Evolutionary conservation across 176 grass and related monocot species (phyloP).

Genomic region (Aechmea fasciata): DNA sequence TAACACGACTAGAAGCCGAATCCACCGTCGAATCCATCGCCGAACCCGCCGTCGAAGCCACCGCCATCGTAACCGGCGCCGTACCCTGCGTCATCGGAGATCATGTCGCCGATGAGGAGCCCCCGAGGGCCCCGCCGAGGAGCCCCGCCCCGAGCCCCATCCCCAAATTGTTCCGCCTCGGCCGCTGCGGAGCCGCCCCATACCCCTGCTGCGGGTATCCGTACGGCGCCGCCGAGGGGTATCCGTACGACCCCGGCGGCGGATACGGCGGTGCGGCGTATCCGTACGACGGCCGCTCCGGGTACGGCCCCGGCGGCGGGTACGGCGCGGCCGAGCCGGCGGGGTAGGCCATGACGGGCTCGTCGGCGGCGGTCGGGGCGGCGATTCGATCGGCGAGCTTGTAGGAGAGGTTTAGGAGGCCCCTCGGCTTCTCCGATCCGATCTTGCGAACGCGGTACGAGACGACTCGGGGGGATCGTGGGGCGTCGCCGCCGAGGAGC

Average conservation of each 20-base stretch:
- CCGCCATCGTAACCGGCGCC: conserved; percentile 40
- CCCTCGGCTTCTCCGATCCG: conserved; percentile 32
- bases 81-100: conserved; percentile 39
- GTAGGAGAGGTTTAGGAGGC: conserved; percentile 51
- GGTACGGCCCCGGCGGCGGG: conserved; percentile 12
- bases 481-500: conserved; percentile 14
- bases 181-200: background rate
- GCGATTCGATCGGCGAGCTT: conserved; percentile 30
- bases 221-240: background rate
- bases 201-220: conserved; percentile 3
- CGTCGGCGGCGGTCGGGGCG: background rate
- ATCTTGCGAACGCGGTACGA: conserved; percentile 51
- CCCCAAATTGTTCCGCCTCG: conserved; percentile 15
- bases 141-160: conserved; percentile 40
- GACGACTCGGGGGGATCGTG: conserved; percentile 29
- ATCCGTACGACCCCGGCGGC: conserved; percentile 2
- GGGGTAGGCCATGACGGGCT: conserved; percentile 18
- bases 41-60: conserved; percentile 2
- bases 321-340: background rate
- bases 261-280: background rate
- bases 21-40: conserved; percentile 13
- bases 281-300: conserved; percentile 21
- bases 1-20: background rate
- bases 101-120: conserved; percentile 42
- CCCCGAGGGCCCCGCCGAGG: conserved; percentile 51